Evolutionary conservation across 495 filamentous ascomycete genomes (phyloP), one percentile per base, ranked within the genome.

Genomic region (Aspergillus saccharolyticus): DNA sequence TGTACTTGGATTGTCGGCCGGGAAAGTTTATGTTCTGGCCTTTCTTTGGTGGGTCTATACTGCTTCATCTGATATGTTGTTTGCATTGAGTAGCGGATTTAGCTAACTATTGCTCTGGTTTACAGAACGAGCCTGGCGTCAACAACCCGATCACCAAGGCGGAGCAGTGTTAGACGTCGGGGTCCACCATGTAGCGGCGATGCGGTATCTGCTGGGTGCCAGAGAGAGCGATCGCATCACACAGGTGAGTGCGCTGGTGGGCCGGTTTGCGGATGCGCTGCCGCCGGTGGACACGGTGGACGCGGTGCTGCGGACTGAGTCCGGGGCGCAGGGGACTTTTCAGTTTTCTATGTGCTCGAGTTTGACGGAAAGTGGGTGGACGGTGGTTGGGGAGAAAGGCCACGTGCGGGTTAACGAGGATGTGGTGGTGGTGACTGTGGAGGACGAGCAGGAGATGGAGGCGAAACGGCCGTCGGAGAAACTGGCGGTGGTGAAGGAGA

Each of bases 161-260:
- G 87, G 87, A 5, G 89, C 86, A 59, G 58, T 89, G 12, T 72
- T 90, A 1, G 87, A 89, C 60, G 84, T 82, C 1, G 87, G 87
- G 4, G 83, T 90, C 4, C 87, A 89, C 62, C 82, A 75, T 51
- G 74, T 80, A 14, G 87, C 87, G 6, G 81, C 69, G 0, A 68
- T 82, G 9, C 68, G 84, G 49, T 65, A 77, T 30, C 52, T 89
- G 46, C 67, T 87, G 2, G 80, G 80, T 9, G 25, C 4, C 9
- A 28, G 9, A 3, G 52, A 5, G 12, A 12, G 64, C 14, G 78
- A 80, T n/a, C 67, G 51, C 43, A 57, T 69, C 21, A 53, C 79
- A 6, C 70, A 65, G 33, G 55, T 85, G 10, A 69, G 76, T 18
- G 83, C 83, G 0, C 80, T 83, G 52, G 80, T 81, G 4, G 57